Percentiles rank a stretch among this genome's conserved stretches.
Evolutionary conservation across 257 asterid species (phyloP).

Genomic region (Solanum bulbocastanum): DNA sequence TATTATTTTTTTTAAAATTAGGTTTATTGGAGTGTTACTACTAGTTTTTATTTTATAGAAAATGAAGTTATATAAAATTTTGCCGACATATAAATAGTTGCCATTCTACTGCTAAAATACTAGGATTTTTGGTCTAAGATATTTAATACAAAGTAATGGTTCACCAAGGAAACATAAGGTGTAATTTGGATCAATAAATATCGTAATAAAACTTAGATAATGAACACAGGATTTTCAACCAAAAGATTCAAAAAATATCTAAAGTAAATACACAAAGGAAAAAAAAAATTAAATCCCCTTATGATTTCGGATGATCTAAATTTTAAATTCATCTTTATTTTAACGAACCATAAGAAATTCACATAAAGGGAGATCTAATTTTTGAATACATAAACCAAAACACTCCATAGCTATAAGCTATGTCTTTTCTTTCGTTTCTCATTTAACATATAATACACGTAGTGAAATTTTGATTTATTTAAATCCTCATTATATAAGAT

Average conservation of each 20-base stretch:
- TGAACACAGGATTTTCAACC: too few species aligned
- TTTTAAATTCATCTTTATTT: not conserved
- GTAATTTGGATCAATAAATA: not conserved
- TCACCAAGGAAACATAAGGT: not conserved
- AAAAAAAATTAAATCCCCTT: too few species aligned
- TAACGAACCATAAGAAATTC: not conserved
- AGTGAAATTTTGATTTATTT: not conserved
- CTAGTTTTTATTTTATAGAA: not conserved
- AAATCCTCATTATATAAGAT: not conserved
- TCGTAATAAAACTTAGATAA: too few species aligned
- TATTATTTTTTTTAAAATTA: not conserved
- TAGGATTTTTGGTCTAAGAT: not conserved
- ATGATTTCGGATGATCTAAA: not conserved
- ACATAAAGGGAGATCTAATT: not conserved
- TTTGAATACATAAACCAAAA: not conserved
- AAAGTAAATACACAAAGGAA: too few species aligned
- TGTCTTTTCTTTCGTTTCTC: not conserved
- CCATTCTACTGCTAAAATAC: not conserved
- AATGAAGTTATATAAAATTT: not conserved
- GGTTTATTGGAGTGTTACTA: not conserved
- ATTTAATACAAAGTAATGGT: not conserved
- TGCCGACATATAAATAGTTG: not conserved
- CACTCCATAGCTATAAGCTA: not conserved
- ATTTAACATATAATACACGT: not conserved
- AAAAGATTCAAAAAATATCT: too few species aligned